phyloP scores from a whole-genome alignment of 1,284 basidiomycete genomes.

The Tilletia caries region DNA sequence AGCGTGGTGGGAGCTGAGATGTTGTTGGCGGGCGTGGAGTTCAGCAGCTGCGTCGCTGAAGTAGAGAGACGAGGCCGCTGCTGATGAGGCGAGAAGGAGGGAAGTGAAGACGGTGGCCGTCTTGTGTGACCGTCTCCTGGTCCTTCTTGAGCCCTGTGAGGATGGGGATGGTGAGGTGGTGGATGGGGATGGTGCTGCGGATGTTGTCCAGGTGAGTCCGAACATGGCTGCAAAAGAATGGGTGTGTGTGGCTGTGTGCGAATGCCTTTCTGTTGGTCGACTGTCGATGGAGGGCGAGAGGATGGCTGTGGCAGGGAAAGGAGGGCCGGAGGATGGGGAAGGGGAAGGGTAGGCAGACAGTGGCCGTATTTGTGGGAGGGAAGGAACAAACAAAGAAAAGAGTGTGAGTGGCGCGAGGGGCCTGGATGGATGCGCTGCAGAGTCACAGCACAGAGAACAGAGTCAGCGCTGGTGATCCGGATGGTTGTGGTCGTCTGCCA shows the following conservation, averaged over 20 bases:
- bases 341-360: neutral
- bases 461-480: no score
- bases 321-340: neutral
- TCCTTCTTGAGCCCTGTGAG: neutral
- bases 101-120: neutral
- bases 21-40: neutral
- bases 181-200: neutral
- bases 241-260: neutral
- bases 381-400: neutral
- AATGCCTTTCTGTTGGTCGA: neutral
- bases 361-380: constrained; percentile 2
- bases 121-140: neutral
- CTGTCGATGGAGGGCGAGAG: neutral
- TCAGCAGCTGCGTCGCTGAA: neutral
- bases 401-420: neutral
- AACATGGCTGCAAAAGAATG: neutral
- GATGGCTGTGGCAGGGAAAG: neutral
- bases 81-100: neutral
- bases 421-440: no score
- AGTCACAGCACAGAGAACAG: no score
- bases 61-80: constrained; percentile 4
- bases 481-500: no score
- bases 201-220: neutral
- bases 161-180: neutral
- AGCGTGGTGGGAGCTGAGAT: neutral